These are phyloP conservation scores for Trichoderma koningii DNA, from an alignment of 2,329 filamentous ascomycete genomes.

Conservation along the genomic window DNA sequence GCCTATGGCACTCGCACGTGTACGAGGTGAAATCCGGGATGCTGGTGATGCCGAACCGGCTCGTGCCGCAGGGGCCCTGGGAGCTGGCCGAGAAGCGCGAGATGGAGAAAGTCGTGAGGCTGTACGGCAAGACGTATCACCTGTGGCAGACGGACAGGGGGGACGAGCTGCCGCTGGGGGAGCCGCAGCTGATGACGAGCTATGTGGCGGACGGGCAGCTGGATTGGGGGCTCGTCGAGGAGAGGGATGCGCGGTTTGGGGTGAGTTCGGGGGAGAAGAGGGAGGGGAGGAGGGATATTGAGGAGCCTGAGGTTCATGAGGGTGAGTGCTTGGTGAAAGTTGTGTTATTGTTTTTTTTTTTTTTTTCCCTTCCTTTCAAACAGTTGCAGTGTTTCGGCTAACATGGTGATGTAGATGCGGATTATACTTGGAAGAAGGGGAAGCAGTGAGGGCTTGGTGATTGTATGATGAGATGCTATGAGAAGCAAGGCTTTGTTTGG, in stretches of 20 bases:
- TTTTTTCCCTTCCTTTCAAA: too few relatives aligned
- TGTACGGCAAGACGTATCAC: conserved; percentile 86
- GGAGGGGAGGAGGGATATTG: conserved; percentile 40
- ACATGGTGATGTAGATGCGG: neutral
- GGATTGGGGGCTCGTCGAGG: conserved; percentile 49
- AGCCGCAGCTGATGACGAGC: conserved; percentile 58
- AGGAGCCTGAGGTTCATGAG: neutral
- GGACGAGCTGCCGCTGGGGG: conserved; percentile 56
- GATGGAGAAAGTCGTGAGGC: conserved; percentile 72
- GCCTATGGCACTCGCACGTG: conserved; percentile 75
- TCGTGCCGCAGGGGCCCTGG: conserved; percentile 65
- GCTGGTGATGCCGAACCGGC: conserved; percentile 72
- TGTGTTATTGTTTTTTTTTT: neutral
- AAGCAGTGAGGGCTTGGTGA: too few relatives aligned
- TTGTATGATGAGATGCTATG: too few relatives aligned
- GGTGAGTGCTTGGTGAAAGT: neutral
- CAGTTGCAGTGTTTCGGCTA: too few relatives aligned
- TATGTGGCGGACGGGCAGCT: conserved; percentile 53
- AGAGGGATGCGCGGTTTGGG: conserved; percentile 51
- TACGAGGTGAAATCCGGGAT: conserved; percentile 78
- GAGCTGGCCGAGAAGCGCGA: conserved; percentile 75
- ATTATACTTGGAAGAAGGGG: neutral
- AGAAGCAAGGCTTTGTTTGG: too few relatives aligned
- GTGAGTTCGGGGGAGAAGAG: conserved; percentile 49
- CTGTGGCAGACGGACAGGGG: conserved; percentile 83